Evolutionary conservation across 75 land plant species (phyloP).

Genomic region (Picea sitchensis): DNA sequence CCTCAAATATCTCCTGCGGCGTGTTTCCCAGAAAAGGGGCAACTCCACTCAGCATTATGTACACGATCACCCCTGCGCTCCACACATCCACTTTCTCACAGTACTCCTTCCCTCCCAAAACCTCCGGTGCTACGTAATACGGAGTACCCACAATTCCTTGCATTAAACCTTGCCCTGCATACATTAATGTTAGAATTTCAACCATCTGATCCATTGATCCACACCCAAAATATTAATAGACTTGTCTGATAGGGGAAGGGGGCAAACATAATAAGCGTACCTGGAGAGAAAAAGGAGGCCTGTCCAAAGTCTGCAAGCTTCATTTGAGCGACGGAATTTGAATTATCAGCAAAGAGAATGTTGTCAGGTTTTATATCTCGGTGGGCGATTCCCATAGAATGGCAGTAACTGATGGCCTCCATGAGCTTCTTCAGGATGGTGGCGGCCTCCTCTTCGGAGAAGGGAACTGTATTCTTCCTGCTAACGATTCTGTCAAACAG

Average conservation of each 20-base stretch:
- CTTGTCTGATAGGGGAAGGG: too few species aligned
- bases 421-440: constrained; percentile 22
- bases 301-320: constrained; percentile 64
- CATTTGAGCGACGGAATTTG: background rate
- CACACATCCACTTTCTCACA: constrained; percentile 68
- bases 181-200: constrained; percentile 33
- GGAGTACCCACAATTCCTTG: constrained; percentile 62
- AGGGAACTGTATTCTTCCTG: background rate
- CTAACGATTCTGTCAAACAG: constrained; percentile 33
- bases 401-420: constrained; percentile 41
- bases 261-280: background rate
- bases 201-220: background rate
- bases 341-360: constrained; percentile 24
- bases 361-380: constrained; percentile 73
- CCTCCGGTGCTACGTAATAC: constrained; percentile 76
- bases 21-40: constrained; percentile 66
- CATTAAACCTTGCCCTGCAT: constrained; percentile 18
- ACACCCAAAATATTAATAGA: too few species aligned
- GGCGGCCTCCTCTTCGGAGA: constrained; percentile 37
- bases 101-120: constrained; percentile 50
- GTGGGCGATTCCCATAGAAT: constrained; percentile 50
- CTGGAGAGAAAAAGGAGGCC: constrained; percentile 30
- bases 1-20: constrained; percentile 53
- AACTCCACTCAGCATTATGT: constrained; percentile 49
- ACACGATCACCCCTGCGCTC: constrained; percentile 72